Evolutionary conservation across 768 basidiomycete genomes (phyloP), one percentile per base, ranked within the genome.

Genomic region (Coprinellus aureogranulatus): DNA sequence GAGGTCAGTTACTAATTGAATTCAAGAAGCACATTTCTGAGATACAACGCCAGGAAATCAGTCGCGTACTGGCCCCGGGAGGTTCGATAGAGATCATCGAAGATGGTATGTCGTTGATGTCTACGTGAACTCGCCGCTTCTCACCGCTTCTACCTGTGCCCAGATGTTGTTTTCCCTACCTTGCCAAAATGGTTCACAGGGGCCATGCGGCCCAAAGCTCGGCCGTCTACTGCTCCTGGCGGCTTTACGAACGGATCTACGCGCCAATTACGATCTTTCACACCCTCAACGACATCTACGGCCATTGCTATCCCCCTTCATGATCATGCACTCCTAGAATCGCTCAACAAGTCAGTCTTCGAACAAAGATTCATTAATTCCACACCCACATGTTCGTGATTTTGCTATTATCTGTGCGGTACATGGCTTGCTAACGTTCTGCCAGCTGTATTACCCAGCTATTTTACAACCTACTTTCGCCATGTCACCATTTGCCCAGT

Each of bases 101-200:
- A 72, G 85, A 90, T 67, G 90, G 90, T 87, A 62, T 54, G 77
- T 55, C 16, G 16, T 49, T 40, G 18, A 37, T n/a, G 9, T 26
- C 10, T 20, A 34, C 34, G 34, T n/a, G n/a, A n/a, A n/a, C n/a
- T n/a, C n/a, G n/a, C n/a, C n/a, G n/a, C n/a, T n/a, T n/a, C n/a
- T n/a, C n/a, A n/a, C n/a, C n/a, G n/a, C n/a, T n/a, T n/a, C n/a
- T n/a, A 34, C 34, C 34, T 34, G 34, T n/a, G 23, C 58, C 16
- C 53, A 92, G 90, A 92, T 66, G 79, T 89, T 27, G 72, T 89
- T 45, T 92, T 92, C 65, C 90, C 90, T n/a, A 72, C 72, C 3
- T 77, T 92, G 37, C 89, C 90, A 22, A 81, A 80, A 37, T 91
- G 89, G 88, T 92, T 90, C 64, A 90, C 90, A 1, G 75, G 79